Conservation (phyloP, 2,329 filamentous ascomycete species). For the Ambrosiella beaveri region DNA sequence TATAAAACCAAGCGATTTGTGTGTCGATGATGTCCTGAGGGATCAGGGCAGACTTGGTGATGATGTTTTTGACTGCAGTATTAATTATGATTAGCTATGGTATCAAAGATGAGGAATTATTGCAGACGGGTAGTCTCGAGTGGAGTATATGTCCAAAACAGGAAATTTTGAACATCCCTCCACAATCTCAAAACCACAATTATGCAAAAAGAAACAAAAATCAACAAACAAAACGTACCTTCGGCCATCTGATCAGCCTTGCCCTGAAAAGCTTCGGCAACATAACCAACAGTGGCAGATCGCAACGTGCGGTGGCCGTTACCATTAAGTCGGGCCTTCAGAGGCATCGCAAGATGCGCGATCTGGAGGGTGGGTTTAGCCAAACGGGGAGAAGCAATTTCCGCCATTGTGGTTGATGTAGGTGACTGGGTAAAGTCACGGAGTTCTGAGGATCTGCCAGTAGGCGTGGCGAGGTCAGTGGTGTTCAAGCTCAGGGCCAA, state of each 20-base stretch:
- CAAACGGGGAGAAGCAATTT: conserved; percentile 9
- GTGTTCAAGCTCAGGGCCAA: conserved; percentile 21
- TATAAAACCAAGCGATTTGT: conserved; percentile 94
- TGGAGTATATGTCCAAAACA: neutral
- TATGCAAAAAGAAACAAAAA: neutral
- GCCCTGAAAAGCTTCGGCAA: conserved; percentile 84
- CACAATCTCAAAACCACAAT: neutral
- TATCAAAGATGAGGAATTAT: neutral
- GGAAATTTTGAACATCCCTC: neutral
- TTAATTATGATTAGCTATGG: neutral
- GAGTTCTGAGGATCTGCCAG: conserved; percentile 30
- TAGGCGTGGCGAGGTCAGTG: conserved; percentile 22
- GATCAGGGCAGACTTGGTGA: conserved; percentile 70
- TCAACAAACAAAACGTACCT: conserved; percentile 29
- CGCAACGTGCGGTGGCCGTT: conserved; percentile 60
- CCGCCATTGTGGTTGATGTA: conserved; percentile 12
- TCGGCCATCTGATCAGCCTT: conserved; percentile 80
- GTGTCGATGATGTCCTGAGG: conserved; percentile 65
- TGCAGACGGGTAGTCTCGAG: neutral
- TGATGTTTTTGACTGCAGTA: conserved; percentile 55
- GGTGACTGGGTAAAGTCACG: conserved; percentile 23
- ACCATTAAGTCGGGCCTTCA: conserved; percentile 31
- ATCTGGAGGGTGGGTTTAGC: conserved; percentile 61
- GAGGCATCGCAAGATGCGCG: conserved; percentile 62
- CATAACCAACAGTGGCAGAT: conserved; percentile 83